Evolutionary conservation across 78 protist genomes (phyloP), one percentile per base, ranked within the genome.

Genomic region (Speleostelium caveatum): DNA sequence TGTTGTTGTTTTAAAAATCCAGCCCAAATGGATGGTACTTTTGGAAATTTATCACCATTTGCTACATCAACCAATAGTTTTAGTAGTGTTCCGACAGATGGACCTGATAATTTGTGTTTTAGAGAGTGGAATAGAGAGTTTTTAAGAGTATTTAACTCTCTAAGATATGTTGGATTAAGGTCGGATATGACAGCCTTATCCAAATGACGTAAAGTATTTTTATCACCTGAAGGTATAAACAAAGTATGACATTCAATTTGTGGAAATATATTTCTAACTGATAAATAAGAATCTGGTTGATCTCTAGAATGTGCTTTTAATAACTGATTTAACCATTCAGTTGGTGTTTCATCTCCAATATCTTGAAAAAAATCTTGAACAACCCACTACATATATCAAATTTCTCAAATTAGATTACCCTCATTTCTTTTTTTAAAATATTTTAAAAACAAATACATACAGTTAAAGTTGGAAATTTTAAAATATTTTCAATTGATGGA

Each of bases 361-460:
- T 83, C 90, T 68, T 83, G 90, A 69, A 83, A 83, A 62, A 83
- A 83, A 42, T 83, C 90, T 69, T 83, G 90, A 21, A 83, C 90
- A 28, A 83, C 90, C 90, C 90, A 83, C n/a, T n/a, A n/a, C n/a
- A n/a, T n/a, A n/a, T n/a, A n/a, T n/a, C n/a, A n/a, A 10, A 39
- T 49, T 51, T 49, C 21, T 28, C n/a, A n/a, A n/a, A n/a, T n/a
- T n/a, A n/a, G n/a, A n/a, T n/a, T n/a, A n/a, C n/a, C n/a, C n/a
- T n/a, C n/a, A n/a, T n/a, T n/a, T n/a, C n/a, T n/a, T n/a, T n/a
- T n/a, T n/a, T n/a, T n/a, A n/a, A n/a, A n/a, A n/a, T n/a, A n/a
- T n/a, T 3, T 16, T 56, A 56, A 8, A n/a, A n/a, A n/a, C n/a
- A n/a, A n/a, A n/a, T n/a, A n/a, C n/a, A n/a, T n/a, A n/a, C n/a